phyloP scores from a whole-genome alignment of 2,329 filamentous ascomycete genomes.

The Metarhizium guizhouense region DNA sequence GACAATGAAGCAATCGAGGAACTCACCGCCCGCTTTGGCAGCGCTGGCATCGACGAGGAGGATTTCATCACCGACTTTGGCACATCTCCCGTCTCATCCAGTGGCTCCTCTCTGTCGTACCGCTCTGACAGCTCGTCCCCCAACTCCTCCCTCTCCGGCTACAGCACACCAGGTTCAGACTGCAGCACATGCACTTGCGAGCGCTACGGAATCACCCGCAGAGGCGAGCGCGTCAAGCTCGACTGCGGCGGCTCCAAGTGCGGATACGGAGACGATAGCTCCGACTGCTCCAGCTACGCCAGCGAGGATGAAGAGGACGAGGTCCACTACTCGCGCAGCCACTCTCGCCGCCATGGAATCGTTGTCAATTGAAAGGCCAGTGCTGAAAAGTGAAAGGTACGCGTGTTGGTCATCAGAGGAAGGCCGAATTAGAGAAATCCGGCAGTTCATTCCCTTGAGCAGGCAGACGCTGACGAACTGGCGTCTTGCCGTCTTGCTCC shows the following conservation, averaged over 20 bases:
- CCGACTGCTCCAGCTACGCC: conserved; percentile 59
- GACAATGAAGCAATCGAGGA: conserved; percentile 66
- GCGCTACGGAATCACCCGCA: conserved; percentile 91
- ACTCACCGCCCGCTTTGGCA: conserved; percentile 66
- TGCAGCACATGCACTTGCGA: conserved; percentile 83
- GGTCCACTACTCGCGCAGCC: conserved; percentile 31
- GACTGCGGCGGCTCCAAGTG: conserved; percentile 89
- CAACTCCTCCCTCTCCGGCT: conserved; percentile 65
- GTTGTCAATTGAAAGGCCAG: conserved; percentile 37
- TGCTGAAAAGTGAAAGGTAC: neutral
- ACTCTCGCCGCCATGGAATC: conserved; percentile 55
- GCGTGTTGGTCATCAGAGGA: conserved; percentile 4
- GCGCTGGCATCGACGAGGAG: conserved; percentile 48
- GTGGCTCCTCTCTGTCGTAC: conserved; percentile 60
- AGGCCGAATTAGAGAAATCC: conserved; percentile 19
- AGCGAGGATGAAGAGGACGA: conserved; percentile 50
- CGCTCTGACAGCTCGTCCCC: conserved; percentile 67
- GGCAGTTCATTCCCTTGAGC: conserved; percentile 26
- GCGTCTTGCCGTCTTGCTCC: conserved; percentile 21
- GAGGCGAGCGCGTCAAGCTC: conserved; percentile 87
- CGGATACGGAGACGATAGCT: conserved; percentile 66
- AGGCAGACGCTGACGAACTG: conserved; percentile 15
- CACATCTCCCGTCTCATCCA: conserved; percentile 55
- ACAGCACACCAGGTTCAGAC: conserved; percentile 70
- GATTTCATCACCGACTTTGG: conserved; percentile 47